A percentile compares a stretch with the other conserved stretches of the same genome.
These are phyloP conservation scores for Jasminum sambac DNA, from an alignment of 257 asterid genomes.

Conservation along the genomic window DNA sequence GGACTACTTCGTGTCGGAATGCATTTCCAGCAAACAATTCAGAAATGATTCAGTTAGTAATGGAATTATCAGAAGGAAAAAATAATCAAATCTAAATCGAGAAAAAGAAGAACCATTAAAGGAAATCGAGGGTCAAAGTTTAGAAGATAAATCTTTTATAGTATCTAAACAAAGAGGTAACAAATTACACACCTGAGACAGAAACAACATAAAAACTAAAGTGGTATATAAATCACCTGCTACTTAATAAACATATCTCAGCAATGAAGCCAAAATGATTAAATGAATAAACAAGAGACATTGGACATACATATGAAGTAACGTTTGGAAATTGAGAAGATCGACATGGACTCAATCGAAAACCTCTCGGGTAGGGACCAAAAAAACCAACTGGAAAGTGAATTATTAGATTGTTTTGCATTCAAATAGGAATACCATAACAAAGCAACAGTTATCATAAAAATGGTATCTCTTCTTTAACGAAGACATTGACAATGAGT, in stretches of 20 bases:
- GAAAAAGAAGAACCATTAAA: neutral
- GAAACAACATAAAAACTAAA: neutral
- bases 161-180: neutral
- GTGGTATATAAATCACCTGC: neutral
- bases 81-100: neutral
- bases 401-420: neutral
- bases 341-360: neutral
- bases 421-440: neutral
- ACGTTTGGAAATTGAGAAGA: neutral
- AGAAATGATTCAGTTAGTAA: slow-evolving; percentile 12
- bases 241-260: neutral
- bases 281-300: neutral
- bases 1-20: slow-evolving; percentile 21
- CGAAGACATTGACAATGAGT: neutral
- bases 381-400: neutral
- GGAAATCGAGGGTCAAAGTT: neutral
- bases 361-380: neutral
- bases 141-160: slow-evolving; percentile 8
- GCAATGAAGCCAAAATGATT: neutral
- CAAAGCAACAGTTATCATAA: neutral
- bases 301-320: neutral
- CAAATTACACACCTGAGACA: slow-evolving; percentile 1
- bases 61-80: neutral
- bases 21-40: slow-evolving; percentile 8
- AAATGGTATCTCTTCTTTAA: neutral